phyloP scores from a whole-genome alignment of 2,329 filamentous ascomycete genomes.

The Penicillium sp. region DNA sequence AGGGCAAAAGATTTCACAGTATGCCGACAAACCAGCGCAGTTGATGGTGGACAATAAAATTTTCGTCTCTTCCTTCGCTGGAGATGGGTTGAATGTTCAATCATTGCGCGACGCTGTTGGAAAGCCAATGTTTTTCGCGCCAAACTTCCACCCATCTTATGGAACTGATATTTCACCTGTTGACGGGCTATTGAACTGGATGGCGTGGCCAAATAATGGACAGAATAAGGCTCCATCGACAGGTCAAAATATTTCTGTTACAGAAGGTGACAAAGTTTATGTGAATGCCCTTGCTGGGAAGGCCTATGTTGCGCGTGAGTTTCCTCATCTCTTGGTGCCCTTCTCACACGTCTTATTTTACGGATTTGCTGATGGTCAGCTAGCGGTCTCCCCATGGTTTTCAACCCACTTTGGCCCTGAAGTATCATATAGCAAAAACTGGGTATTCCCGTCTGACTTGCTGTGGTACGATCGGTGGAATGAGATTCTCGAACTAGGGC shows the following conservation, averaged over 20 bases:
- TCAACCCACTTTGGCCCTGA: slow-evolving; percentile 58
- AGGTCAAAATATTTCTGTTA: slow-evolving; percentile 48
- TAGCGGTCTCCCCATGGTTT: slow-evolving; percentile 62
- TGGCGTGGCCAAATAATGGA: slow-evolving; percentile 49
- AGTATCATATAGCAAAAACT: slow-evolving; percentile 59
- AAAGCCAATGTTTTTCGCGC: slow-evolving; percentile 52
- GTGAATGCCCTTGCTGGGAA: slow-evolving; percentile 41
- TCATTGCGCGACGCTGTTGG: slow-evolving; percentile 49
- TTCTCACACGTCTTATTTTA: not conserved
- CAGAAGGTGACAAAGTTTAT: slow-evolving; percentile 44
- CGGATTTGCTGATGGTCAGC: slow-evolving; percentile 49
- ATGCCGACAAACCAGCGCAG: slow-evolving; percentile 50
- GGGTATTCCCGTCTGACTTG: slow-evolving; percentile 64
- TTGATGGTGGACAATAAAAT: slow-evolving; percentile 54
- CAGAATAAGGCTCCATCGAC: slow-evolving; percentile 56
- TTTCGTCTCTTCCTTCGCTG: slow-evolving; percentile 60
- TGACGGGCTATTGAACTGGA: slow-evolving; percentile 51
- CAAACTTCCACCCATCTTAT: slow-evolving; percentile 53
- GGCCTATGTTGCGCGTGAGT: slow-evolving; percentile 54
- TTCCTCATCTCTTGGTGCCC: slow-evolving; percentile 20
- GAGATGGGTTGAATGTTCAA: slow-evolving; percentile 51
- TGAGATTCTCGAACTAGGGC: slow-evolving; percentile 55
- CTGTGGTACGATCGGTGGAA: slow-evolving; percentile 66
- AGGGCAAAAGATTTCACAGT: slow-evolving; percentile 53
- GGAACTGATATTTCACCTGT: slow-evolving; percentile 41